phyloP scores from a whole-genome alignment of 345 rosid species.

The Brassica nigra region DNA sequence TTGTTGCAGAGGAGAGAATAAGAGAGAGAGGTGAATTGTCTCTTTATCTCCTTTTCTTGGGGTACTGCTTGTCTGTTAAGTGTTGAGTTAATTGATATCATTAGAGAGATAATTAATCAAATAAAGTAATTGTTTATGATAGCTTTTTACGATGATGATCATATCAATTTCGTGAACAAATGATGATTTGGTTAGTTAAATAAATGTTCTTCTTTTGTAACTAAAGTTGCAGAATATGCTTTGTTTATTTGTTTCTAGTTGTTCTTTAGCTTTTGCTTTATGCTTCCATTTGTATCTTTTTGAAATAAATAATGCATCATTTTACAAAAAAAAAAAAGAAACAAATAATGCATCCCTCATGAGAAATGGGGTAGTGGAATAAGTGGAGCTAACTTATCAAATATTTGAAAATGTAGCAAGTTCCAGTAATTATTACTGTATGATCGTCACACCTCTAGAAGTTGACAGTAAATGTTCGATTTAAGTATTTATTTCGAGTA shows the following conservation, averaged over 20 bases:
- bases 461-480: no score
- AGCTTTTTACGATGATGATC: not conserved
- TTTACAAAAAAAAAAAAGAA: no score
- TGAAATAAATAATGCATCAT: not conserved
- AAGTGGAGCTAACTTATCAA: not conserved
- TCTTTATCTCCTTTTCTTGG: not conserved
- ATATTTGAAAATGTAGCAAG: not conserved
- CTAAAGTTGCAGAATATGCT: conserved; percentile 2
- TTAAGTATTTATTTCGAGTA: not conserved
- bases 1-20: not conserved
- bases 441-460: no score
- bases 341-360: not conserved
- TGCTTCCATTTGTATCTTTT: not conserved
- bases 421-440: not conserved
- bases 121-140: not conserved
- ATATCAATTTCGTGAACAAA: not conserved
- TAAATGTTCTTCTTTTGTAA: not conserved
- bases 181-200: not conserved
- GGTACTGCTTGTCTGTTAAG: not conserved
- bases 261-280: not conserved
- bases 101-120: not conserved
- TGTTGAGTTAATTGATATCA: conserved; percentile 10
- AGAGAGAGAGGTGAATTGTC: conserved; percentile 15
- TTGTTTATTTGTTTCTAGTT: not conserved
- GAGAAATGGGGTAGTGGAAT: not conserved